phyloP scores from a whole-genome alignment of 768 basidiomycete genomes.

The Zangia roseola region DNA sequence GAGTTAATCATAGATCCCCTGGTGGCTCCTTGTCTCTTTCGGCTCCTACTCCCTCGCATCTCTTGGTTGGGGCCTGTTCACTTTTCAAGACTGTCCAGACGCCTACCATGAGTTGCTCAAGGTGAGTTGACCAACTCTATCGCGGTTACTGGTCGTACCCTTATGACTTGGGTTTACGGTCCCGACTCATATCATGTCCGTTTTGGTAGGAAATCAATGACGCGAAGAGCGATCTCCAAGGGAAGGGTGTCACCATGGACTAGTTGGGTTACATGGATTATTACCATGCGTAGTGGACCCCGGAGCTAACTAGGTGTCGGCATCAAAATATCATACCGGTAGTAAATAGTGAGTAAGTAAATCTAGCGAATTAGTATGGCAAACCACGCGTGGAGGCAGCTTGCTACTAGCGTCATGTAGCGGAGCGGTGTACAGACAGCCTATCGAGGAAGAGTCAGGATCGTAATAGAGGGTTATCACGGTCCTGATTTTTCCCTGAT shows the following conservation, averaged over 20 bases:
- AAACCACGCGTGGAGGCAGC: too few relatives aligned
- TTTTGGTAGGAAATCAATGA: constrained; percentile 54
- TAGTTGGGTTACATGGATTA: constrained; percentile 11
- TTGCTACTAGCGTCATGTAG: too few relatives aligned
- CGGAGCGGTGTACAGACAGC: too few relatives aligned
- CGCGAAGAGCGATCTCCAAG: constrained; percentile 57
- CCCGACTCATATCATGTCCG: not conserved
- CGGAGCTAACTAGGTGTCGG: too few relatives aligned
- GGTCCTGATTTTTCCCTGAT: too few relatives aligned
- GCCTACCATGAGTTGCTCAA: constrained; percentile 68
- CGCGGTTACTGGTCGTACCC: not conserved
- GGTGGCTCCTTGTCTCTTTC: constrained; percentile 79
- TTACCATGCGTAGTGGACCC: too few relatives aligned
- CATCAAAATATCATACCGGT: too few relatives aligned
- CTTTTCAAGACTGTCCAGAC: constrained; percentile 76
- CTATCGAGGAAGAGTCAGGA: too few relatives aligned
- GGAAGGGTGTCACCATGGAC: constrained; percentile 61
- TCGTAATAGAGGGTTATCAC: too few relatives aligned
- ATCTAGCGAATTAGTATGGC: too few relatives aligned
- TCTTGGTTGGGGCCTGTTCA: constrained; percentile 71
- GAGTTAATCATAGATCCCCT: constrained; percentile 56
- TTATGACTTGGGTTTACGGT: not conserved
- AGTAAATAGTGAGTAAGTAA: too few relatives aligned
- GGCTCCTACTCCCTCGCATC: constrained; percentile 79
- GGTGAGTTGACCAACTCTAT: constrained; percentile 31